Conservation (phyloP, 2,329 filamentous ascomycete species). For the Trichoderma sp. region DNA sequence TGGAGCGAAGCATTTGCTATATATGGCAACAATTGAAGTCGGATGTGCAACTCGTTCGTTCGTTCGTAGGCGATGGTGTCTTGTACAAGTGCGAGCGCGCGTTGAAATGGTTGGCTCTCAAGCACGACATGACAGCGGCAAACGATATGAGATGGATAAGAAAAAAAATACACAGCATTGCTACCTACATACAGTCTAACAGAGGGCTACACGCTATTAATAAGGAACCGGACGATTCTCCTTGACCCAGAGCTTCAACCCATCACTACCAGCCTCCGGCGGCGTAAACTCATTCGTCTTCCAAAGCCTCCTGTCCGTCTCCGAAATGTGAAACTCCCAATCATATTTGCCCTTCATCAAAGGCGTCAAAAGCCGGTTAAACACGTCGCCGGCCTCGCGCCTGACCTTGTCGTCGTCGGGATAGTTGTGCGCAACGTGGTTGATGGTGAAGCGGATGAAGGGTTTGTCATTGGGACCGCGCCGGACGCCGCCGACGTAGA, state of each 20-base stretch:
- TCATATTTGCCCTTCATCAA: conserved; percentile 33
- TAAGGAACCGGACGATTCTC: conserved; percentile 6
- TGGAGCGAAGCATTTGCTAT: not conserved
- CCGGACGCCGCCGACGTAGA: conserved; percentile 14
- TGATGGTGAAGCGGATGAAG: conserved; percentile 16
- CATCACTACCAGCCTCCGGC: conserved; percentile 35
- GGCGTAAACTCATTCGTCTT: conserved; percentile 41
- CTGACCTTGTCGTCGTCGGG: not conserved
- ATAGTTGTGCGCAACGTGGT: conserved; percentile 15
- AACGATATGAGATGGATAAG: not conserved
- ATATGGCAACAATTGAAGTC: not conserved
- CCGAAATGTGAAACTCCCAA: conserved; percentile 43
- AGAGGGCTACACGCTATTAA: not conserved
- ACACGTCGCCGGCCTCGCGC: not conserved
- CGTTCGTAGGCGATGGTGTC: not conserved
- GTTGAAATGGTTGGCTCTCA: not conserved
- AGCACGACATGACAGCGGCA: not conserved
- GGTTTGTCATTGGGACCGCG: not conserved
- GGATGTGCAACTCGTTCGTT: not conserved
- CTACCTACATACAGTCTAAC: too few species aligned
- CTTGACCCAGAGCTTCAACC: conserved; percentile 34
- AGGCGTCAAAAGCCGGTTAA: conserved; percentile 14
- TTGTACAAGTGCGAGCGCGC: not conserved
- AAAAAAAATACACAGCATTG: not conserved
- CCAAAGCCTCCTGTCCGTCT: conserved; percentile 44